These are phyloP conservation scores for Diutina catenulata DNA, from an alignment of 1,139 yeast genomes.

Conservation along the genomic window DNA sequence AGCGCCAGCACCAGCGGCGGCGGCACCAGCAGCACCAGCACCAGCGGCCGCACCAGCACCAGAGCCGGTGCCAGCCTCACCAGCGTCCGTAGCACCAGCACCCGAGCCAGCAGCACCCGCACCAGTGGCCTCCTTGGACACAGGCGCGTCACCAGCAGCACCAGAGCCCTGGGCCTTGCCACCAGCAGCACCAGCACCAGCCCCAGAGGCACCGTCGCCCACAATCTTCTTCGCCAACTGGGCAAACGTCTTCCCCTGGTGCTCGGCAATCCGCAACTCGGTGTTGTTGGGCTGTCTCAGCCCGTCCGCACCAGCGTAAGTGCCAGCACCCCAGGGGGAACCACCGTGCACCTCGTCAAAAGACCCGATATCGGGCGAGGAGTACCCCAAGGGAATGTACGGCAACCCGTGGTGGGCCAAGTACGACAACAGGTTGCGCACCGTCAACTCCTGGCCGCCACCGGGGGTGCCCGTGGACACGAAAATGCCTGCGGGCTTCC, in stretches of 20 bases:
- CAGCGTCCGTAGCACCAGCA: background rate
- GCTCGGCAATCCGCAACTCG: slow-evolving; percentile 9
- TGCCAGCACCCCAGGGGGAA: slow-evolving; percentile 10
- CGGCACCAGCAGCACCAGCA: background rate
- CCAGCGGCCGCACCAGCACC: background rate
- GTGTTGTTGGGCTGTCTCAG: slow-evolving; percentile 9
- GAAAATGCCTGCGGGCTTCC: slow-evolving; percentile 10
- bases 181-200: background rate
- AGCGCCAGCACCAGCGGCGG: background rate
- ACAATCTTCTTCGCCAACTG: slow-evolving; percentile 9
- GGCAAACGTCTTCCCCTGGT: slow-evolving; percentile 22
- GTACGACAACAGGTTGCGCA: slow-evolving; percentile 9
- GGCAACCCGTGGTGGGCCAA: slow-evolving; percentile 11
- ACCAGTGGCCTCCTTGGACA: slow-evolving; percentile 1
- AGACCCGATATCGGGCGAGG: slow-evolving; percentile 8
- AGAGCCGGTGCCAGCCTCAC: background rate
- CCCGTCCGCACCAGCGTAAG: slow-evolving; percentile 10
- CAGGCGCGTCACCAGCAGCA: too few relatives aligned
- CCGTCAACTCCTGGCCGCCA: slow-evolving; percentile 11
- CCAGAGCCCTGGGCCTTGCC: background rate
- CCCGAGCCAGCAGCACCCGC: background rate
- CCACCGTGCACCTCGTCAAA: slow-evolving; percentile 11
- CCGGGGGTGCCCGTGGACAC: slow-evolving; percentile 13
- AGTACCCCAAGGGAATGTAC: slow-evolving; percentile 11
- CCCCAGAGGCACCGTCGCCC: background rate